Conservation (phyloP, 2,329 filamentous ascomycete genomes). For the Diplodia scrobiculata region DNA sequence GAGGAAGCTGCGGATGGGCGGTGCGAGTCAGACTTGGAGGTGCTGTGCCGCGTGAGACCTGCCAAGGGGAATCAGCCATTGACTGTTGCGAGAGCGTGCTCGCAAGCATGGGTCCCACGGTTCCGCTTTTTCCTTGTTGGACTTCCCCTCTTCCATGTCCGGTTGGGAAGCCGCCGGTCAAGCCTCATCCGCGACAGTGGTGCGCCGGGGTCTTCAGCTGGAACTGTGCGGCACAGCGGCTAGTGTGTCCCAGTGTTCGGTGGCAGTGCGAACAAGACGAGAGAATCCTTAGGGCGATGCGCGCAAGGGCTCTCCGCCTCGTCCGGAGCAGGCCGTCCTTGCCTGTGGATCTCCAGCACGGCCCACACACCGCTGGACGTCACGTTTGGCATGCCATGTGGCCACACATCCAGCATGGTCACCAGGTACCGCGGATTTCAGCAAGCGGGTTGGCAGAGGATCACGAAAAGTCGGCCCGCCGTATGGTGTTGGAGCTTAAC, state of each 20-base stretch:
- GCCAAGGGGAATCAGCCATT: constrained; percentile 5
- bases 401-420: background rate
- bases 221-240: background rate
- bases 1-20: background rate
- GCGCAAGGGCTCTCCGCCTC: background rate
- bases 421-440: background rate
- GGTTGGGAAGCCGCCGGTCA: constrained; percentile 8
- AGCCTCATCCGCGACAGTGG: background rate
- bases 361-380: background rate
- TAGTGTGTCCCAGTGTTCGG: background rate
- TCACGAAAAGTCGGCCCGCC: background rate
- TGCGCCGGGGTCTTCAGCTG: constrained; percentile 11
- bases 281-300: no score
- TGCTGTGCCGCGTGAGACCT: background rate
- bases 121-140: constrained; percentile 15
- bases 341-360: background rate
- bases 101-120: constrained; percentile 12
- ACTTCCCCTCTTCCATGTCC: constrained; percentile 6
- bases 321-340: no score
- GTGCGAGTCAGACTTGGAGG: constrained; percentile 2
- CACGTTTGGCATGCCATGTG: background rate
- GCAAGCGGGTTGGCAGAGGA: background rate
- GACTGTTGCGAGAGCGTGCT: constrained; percentile 1
- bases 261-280: constrained; percentile 11
- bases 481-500: background rate